Evolutionary conservation across 495 filamentous ascomycete genomes (phyloP), one percentile per base, ranked within the genome.

Genomic region (Thozetella sp.): DNA sequence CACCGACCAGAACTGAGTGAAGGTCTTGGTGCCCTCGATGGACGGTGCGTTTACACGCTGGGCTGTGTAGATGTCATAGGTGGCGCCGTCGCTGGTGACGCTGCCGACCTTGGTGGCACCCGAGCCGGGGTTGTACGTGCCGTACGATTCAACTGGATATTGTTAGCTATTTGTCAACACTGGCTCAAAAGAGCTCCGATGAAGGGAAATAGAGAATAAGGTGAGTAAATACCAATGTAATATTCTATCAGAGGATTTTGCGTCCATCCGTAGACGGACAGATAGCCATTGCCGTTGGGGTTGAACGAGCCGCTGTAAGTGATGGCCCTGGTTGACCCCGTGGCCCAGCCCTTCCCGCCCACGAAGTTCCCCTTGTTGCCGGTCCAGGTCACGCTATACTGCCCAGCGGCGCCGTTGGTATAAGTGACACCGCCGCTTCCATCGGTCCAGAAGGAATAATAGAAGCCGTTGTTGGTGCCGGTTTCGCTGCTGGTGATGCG

Each of bases 391-490:
- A 86, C 80, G 25, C 71, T 74, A 70, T 86, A 88, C 48, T 73
- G 65, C 3, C 84, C 84, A 6, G 67, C 76, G 22, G 64, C 60
- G 50, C 80, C 77, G 58, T 88, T 87, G 63, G 71, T 77, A 67
- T 87, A 88, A 25, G 72, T 75, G 11, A 87, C 82, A 55, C 72
- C 71, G 48, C 77, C 79, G 55, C 77, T 79, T 2, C 80, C 80
- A 51, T 88, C 81, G 50, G 83, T 86, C 83, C 83, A 88, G 77
- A 82, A 87, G 34, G 79, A 82, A 65, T 85, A 88, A 71, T 85
- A 87, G 67, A 75, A 86, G 53, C 83, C 83, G 54, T 82, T 80
- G 70, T 79, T 76, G 19, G 72, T 80, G 55, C 85, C 81, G 25
- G 79, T 82, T 54, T 72, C 63, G 45, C 53, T 62, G 40, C 60